phyloP scores from a whole-genome alignment of 495 filamentous ascomycete genomes.

The Filosporella fistucella region DNA sequence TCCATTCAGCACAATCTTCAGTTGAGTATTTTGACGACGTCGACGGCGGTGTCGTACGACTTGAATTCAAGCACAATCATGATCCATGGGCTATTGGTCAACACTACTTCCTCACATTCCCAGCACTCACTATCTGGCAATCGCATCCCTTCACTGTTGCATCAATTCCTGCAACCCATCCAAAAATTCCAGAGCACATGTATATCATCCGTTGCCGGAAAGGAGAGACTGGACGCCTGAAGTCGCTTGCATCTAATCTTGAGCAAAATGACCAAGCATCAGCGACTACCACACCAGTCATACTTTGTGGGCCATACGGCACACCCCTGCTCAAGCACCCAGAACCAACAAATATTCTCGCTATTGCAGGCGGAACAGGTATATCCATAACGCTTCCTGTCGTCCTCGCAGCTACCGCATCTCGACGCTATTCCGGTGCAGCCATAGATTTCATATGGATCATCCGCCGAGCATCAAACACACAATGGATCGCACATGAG shows the following conservation, averaged over 20 bases:
- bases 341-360: slow-evolving; percentile 49
- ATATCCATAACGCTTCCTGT: slow-evolving; percentile 45
- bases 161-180: slow-evolving; percentile 35
- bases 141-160: slow-evolving; percentile 63
- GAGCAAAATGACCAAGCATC: slow-evolving; percentile 23
- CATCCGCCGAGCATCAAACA: slow-evolving; percentile 44
- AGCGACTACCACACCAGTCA: slow-evolving; percentile 36
- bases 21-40: slow-evolving; percentile 42
- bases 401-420: slow-evolving; percentile 37
- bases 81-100: slow-evolving; percentile 55
- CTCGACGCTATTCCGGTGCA: slow-evolving; percentile 25
- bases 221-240: slow-evolving; percentile 55
- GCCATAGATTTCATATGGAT: slow-evolving; percentile 59
- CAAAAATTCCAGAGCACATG: slow-evolving; percentile 41
- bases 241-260: slow-evolving; percentile 35
- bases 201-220: slow-evolving; percentile 58
- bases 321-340: slow-evolving; percentile 37
- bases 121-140: slow-evolving; percentile 57
- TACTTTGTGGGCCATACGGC: slow-evolving; percentile 58
- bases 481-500: slow-evolving; percentile 53
- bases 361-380: slow-evolving; percentile 49
- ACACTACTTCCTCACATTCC: slow-evolving; percentile 63
- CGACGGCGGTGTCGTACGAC: slow-evolving; percentile 47
- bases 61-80: slow-evolving; percentile 53
- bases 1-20: slow-evolving; percentile 41